Evolutionary conservation across 2,329 filamentous ascomycete species (phyloP), one percentile per base, ranked within the genome.

Genomic region (Epichloe baconii): DNA sequence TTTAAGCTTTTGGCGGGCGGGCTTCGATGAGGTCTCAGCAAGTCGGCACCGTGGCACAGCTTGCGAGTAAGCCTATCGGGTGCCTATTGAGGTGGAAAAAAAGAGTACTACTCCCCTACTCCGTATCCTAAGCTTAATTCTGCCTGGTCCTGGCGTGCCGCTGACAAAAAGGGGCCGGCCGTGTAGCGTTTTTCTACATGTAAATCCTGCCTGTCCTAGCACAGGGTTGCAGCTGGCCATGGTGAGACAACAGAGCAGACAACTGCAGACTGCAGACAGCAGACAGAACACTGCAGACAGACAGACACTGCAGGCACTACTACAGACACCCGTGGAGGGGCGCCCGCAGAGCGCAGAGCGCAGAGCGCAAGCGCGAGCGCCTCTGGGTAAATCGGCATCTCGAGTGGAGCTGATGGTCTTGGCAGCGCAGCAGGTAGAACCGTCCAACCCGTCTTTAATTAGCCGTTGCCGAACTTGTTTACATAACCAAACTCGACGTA

Each of bases 81-180:
- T 31, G 8, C 26, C 8, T 31, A 31, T 31, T 31, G 50, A 52
- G 47, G 47, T 51, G 15, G 42, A 19, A 38, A 48, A 42, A 19
- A 51, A 50, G 49, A 44, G 15, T 36, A 44, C 7, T 26, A 26
- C 23, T 3, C 6, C 23, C 23, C 23, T 26, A 7, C 49, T 31
- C 31, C 31, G 31, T 11, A 26, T 51, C 51, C 53, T 56, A 56
- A 56, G 55, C 55, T 56, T 56, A 53, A 52, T 52, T 56, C 21
- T 42, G 47, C 47, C 45, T n/a, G 42, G 21, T 34, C 44, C 36
- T 35, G 31, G 35, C 31, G 26, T 31, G 26, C 26, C 26, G 26
- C 26, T 11, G 8, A 31, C 8, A 31, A 31, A 31, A 31, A 8
- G 26, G 26, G 19, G 19, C 19, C 19, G 19, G 26, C 26, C 26